Conservation (phyloP, 108 stramenopile genomes). For the Skeletonema menzelii region DNA sequence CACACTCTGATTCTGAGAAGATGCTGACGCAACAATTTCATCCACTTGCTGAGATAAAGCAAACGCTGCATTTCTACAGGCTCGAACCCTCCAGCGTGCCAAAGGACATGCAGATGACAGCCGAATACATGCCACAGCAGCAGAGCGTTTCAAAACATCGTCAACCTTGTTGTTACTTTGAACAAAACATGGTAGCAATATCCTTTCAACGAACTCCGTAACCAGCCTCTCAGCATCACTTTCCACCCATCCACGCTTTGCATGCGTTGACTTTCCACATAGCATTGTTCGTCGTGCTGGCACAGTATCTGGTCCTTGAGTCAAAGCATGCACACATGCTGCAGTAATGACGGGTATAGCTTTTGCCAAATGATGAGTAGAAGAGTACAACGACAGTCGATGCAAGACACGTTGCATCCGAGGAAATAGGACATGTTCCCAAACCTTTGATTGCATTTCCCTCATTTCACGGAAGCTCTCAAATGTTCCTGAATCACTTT, state of each 20-base stretch:
- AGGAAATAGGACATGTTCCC: slow-evolving; percentile 59
- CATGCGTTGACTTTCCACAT: slow-evolving; percentile 28
- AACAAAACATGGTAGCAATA: slow-evolving; percentile 50
- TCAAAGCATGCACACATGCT: slow-evolving; percentile 52
- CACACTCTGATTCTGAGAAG: neutral
- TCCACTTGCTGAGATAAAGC: slow-evolving; percentile 50
- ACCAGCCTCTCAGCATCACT: slow-evolving; percentile 39
- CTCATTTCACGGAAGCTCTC: slow-evolving; percentile 11
- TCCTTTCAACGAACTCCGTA: slow-evolving; percentile 37
- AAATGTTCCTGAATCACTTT: slow-evolving; percentile 5
- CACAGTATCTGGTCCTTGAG: slow-evolving; percentile 45
- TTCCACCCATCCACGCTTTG: slow-evolving; percentile 42
- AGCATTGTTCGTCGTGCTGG: slow-evolving; percentile 32
- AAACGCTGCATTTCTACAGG: slow-evolving; percentile 43
- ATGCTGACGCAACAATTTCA: slow-evolving; percentile 7
- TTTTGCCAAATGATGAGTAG: slow-evolving; percentile 29
- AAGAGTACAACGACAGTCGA: slow-evolving; percentile 44
- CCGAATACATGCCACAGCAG: slow-evolving; percentile 58
- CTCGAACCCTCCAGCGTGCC: slow-evolving; percentile 56
- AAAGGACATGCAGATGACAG: slow-evolving; percentile 59
- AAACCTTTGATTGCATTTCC: slow-evolving; percentile 63
- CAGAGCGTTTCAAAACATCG: slow-evolving; percentile 15
- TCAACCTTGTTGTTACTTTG: slow-evolving; percentile 27
- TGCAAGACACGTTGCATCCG: slow-evolving; percentile 56
- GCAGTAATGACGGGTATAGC: slow-evolving; percentile 62